Evolutionary conservation across 352 stramenopile species (phyloP).

Genomic region (Labyrinthula sp.): DNA sequence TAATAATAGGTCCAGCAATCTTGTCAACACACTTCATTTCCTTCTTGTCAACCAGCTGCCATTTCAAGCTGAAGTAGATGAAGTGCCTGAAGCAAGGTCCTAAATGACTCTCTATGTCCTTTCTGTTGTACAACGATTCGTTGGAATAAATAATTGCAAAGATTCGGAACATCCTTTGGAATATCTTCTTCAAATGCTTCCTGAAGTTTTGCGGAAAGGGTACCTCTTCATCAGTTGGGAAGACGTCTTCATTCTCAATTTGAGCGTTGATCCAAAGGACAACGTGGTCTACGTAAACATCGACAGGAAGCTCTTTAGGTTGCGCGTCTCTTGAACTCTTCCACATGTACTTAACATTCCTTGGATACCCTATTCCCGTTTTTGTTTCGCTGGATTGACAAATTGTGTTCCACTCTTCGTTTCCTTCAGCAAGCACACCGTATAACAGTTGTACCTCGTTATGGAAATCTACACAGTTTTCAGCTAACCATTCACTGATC

Average conservation of each 20-base stretch:
- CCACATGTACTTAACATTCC: slow-evolving; percentile 34
- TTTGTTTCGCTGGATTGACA: slow-evolving; percentile 40
- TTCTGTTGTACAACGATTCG: no score
- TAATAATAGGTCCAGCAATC: no score
- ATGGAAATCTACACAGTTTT: slow-evolving; percentile 78
- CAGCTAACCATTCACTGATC: slow-evolving; percentile 65
- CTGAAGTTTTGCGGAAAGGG: slow-evolving; percentile 56
- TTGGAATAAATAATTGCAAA: slow-evolving; percentile 87
- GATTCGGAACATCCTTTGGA: slow-evolving; percentile 74
- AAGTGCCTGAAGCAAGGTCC: no score
- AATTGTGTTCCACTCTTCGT: slow-evolving; percentile 46
- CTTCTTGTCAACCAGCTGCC: no score
- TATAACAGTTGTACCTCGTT: slow-evolving; percentile 76
- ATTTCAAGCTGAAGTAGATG: no score
- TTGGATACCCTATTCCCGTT: slow-evolving; percentile 13
- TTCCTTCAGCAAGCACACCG: slow-evolving; percentile 56
- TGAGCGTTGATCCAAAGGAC: slow-evolving; percentile 67
- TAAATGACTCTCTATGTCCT: no score
- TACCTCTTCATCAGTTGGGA: neutral
- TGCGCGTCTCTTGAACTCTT: slow-evolving; percentile 44
- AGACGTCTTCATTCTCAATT: slow-evolving; percentile 43
- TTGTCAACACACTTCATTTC: no score
- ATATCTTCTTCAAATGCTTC: slow-evolving; percentile 64
- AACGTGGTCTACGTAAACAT: slow-evolving; percentile 75
- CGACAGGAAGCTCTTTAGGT: no score